phyloP scores from a whole-genome alignment of 1,139 yeast species.

The Wickerhamiella pararugosa region DNA sequence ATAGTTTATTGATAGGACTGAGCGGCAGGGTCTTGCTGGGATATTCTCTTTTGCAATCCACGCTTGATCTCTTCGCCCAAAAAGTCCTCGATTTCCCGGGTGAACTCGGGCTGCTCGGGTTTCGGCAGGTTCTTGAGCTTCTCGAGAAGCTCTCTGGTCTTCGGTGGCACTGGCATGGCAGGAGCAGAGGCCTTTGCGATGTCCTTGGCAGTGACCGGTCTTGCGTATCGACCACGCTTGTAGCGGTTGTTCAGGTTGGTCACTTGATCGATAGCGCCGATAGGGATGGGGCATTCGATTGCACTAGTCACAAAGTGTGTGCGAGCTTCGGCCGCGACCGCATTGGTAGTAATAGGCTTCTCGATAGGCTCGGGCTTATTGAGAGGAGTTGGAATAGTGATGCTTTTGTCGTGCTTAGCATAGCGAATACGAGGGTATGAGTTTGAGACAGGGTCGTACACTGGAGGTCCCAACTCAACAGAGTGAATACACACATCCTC shows the following conservation, averaged over 20 bases:
- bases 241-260: conserved; percentile 40
- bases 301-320: conserved; percentile 61
- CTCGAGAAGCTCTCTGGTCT: conserved; percentile 30
- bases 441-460: conserved; percentile 63
- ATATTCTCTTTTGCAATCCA: conserved; percentile 24
- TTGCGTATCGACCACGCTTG: conserved; percentile 26
- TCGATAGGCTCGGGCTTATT: conserved; percentile 35
- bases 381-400: conserved; percentile 84
- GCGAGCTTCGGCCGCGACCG: conserved; percentile 50
- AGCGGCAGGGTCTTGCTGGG: conserved; percentile 21
- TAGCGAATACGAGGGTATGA: conserved; percentile 64
- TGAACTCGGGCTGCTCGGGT: conserved; percentile 36
- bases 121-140: conserved; percentile 38
- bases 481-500: conserved; percentile 70
- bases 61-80: conserved; percentile 41
- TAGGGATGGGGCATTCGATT: conserved; percentile 49
- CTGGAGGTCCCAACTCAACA: conserved; percentile 46
- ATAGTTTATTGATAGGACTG: conserved; percentile 17
- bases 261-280: conserved; percentile 47
- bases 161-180: conserved; percentile 48
- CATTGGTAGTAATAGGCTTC: conserved; percentile 33
- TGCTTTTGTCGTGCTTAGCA: conserved; percentile 48
- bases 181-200: conserved; percentile 52
- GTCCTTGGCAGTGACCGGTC: conserved; percentile 49
- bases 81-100: conserved; percentile 51